phyloP scores from a whole-genome alignment of 2,329 filamentous ascomycete genomes.

The Macrophomina pseudophaseolina region DNA sequence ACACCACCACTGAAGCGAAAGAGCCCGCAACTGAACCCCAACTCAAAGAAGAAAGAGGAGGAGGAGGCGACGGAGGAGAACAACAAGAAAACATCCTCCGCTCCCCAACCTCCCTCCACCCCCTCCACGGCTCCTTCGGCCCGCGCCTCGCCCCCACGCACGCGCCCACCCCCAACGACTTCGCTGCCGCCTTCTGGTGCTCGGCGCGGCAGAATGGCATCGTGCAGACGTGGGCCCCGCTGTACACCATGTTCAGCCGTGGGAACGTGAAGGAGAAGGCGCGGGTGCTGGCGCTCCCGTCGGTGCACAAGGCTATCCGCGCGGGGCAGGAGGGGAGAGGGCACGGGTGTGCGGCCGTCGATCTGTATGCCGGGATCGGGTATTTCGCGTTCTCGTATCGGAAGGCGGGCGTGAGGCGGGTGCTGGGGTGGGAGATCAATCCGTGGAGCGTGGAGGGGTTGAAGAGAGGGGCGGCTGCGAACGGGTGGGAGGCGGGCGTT shows the following conservation, averaged over 20 bases:
- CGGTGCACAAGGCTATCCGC: conserved; percentile 31
- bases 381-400: conserved; percentile 91
- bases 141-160: conserved; percentile 41
- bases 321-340: neutral
- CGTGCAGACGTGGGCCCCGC: conserved; percentile 82
- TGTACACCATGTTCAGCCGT: conserved; percentile 92
- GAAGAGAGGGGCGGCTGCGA: conserved; percentile 45
- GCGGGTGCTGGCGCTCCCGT: conserved; percentile 61
- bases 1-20: neutral
- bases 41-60: conserved; percentile 31
- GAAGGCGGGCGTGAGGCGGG: conserved; percentile 67
- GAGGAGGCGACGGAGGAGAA: conserved; percentile 9
- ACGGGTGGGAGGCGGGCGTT: conserved; percentile 43
- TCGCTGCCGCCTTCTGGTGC: conserved; percentile 77
- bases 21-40: too few relatives aligned
- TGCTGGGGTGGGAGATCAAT: conserved; percentile 91
- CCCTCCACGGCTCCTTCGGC: conserved; percentile 78
- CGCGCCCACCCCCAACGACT: conserved; percentile 55
- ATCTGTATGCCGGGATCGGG: conserved; percentile 91
- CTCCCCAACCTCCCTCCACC: conserved; percentile 71
- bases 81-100: conserved; percentile 63
- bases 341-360: conserved; percentile 55
- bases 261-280: conserved; percentile 92
- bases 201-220: conserved; percentile 76
- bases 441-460: conserved; percentile 55